These are phyloP conservation scores for Gardenia jasminoides DNA, from an alignment of 257 asterid genomes.

Conservation along the genomic window DNA sequence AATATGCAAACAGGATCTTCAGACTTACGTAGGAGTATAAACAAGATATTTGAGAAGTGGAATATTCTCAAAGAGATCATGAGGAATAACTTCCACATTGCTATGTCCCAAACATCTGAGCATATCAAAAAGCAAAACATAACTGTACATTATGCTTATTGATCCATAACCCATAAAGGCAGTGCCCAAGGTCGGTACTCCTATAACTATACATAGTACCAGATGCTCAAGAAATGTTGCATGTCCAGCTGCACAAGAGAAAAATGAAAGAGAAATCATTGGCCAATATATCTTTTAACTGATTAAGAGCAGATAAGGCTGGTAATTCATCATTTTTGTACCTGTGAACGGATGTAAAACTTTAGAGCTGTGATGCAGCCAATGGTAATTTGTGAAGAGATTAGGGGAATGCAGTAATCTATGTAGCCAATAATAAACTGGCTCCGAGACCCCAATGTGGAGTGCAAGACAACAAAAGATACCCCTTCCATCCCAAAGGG, in stretches of 20 bases:
- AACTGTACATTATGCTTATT: slow-evolving; percentile 52
- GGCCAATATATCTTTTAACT: not conserved
- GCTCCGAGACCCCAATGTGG: slow-evolving; percentile 79
- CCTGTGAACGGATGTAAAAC: slow-evolving; percentile 81
- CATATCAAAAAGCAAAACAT: slow-evolving; percentile 69
- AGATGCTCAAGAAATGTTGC: slow-evolving; percentile 83
- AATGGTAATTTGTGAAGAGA: slow-evolving; percentile 62
- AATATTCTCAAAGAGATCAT: slow-evolving; percentile 38
- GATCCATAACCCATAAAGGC: slow-evolving; percentile 70
- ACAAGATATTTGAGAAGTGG: slow-evolving; percentile 67
- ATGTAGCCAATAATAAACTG: slow-evolving; percentile 81
- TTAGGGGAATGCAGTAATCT: slow-evolving; percentile 62
- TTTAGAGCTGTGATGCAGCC: slow-evolving; percentile 88
- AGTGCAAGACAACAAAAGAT: slow-evolving; percentile 54
- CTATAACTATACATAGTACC: slow-evolving; percentile 55
- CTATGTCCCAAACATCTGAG: slow-evolving; percentile 83
- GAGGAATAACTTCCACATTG: slow-evolving; percentile 71
- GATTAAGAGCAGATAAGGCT: not conserved
- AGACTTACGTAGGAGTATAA: slow-evolving; percentile 77
- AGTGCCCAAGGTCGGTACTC: slow-evolving; percentile 73
- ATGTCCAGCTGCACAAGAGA: slow-evolving; percentile 62
- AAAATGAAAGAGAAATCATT: slow-evolving; percentile 8
- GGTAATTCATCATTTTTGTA: slow-evolving; percentile 7
- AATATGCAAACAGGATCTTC: not conserved
- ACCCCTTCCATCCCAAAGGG: slow-evolving; percentile 70